Evolutionary conservation across 495 filamentous ascomycete species (phyloP), one percentile per base, ranked within the genome.

Genomic region (Mycothermus thermophilus): DNA sequence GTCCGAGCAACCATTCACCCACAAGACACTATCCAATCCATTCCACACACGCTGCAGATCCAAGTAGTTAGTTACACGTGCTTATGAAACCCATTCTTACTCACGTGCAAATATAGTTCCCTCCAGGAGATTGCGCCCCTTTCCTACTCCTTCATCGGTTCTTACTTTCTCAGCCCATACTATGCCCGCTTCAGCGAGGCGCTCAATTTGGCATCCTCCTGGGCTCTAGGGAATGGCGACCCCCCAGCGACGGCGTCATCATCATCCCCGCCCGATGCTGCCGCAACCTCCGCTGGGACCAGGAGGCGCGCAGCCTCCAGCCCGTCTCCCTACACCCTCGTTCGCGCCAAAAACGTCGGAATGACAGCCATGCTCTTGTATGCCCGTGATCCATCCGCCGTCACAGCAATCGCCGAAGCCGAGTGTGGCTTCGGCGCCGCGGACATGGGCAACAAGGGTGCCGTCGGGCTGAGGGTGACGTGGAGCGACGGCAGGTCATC

Each of bases 381-480:
- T 50, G 63, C 71, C 20, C 71, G 76, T 20, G 57, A 79, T 11
- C 59, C 64, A 0, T 44, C 60, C 8, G 57, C 60, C 11, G 59
- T 94, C 19, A 52, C 62, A 9, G 64, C 68, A 48, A 57, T 84
- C 3, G 70, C 80, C 35, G 74, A 71, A 9, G 82, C 77, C 2
- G 81, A 77, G 18, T 77, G 84, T 2, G 86, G 90, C 2, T 73
- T 93, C 23, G 90, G 90, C 2, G 32, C 86, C 2, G 72, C 72
- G 35, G 76, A 81, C 21, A 90, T 94, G 83, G 87, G 85, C 4
- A 94, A 94, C 48, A 97, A 97, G 51, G 90, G 87, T 16, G 86
- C 84, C 6, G 83, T 90, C 5, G 90, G 81, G 0, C 64, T 87
- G 20, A 63, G 83, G 21, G 50, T 93, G 33, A 68, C 67, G 2